Percentiles rank a stretch among this genome's conserved stretches.
Conservation (phyloP, 192 early-diverging fungal genomes). For the Neocallimastix lanati region DNA sequence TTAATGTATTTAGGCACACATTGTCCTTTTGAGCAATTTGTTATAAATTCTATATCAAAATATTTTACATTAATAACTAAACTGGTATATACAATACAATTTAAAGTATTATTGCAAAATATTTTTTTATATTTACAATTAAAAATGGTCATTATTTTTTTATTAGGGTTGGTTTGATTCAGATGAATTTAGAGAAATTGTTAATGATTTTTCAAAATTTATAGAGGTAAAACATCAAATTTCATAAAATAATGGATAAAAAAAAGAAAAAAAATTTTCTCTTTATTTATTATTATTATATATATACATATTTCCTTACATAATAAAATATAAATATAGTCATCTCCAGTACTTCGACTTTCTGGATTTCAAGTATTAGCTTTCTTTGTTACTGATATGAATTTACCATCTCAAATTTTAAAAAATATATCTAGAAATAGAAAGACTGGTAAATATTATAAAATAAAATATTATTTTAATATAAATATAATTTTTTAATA, state of each 20-base stretch:
- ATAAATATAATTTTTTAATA: no score
- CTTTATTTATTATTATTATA: no score
- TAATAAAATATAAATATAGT: no score
- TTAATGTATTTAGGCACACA: background rate
- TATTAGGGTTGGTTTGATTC: conserved; percentile 52
- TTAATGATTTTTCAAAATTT: conserved; percentile 30
- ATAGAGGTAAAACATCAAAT: no score
- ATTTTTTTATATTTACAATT: no score
- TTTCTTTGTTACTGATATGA: conserved; percentile 57
- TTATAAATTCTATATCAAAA: background rate
- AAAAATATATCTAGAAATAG: conserved; percentile 46
- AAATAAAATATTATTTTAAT: no score
- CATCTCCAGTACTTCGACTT: conserved; percentile 23
- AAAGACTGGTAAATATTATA: conserved; percentile 49
- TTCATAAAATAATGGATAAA: no score
- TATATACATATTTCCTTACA: no score
- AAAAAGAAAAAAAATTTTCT: no score
- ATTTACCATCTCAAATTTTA: conserved; percentile 23
- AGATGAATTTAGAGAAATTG: conserved; percentile 37
- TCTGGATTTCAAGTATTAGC: conserved; percentile 48
- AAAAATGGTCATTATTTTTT: no score
- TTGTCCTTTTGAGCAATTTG: background rate
- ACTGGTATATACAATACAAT: no score
- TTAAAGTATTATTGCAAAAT: no score
- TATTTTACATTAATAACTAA: background rate